Percentiles rank a stretch among this genome's conserved stretches.
phyloP scores from a whole-genome alignment of 1,284 basidiomycete species.

The Cronartium ribicola region DNA sequence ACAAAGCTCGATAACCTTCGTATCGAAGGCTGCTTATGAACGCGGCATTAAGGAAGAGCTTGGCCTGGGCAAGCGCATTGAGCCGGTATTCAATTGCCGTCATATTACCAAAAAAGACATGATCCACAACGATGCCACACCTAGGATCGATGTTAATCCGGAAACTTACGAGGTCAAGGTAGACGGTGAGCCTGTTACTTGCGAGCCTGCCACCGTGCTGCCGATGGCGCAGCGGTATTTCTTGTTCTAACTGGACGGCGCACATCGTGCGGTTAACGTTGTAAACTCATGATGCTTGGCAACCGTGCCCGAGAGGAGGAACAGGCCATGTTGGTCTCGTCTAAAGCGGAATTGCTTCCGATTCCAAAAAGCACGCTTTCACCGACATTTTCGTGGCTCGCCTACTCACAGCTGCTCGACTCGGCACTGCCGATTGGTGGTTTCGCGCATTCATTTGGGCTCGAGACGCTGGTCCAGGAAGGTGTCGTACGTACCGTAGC shows the following conservation, averaged over 20 bases:
- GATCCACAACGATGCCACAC: slow-evolving; percentile 83
- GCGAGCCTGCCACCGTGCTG: slow-evolving; percentile 67
- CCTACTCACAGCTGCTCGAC: too few species aligned
- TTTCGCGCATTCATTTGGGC: too few species aligned
- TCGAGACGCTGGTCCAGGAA: too few species aligned
- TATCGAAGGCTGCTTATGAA: slow-evolving; percentile 66
- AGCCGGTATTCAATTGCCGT: slow-evolving; percentile 74
- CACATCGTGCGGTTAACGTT: too few species aligned
- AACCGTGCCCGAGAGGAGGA: too few species aligned
- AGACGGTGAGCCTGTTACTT: slow-evolving; percentile 70
- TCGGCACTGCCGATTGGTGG: too few species aligned
- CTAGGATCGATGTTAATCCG: slow-evolving; percentile 81
- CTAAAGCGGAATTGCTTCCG: too few species aligned
- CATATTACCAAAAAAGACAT: slow-evolving; percentile 76
- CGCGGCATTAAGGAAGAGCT: slow-evolving; percentile 55
- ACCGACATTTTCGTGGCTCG: too few species aligned
- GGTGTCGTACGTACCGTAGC: too few species aligned
- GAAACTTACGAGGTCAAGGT: slow-evolving; percentile 84
- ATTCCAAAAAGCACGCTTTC: too few species aligned
- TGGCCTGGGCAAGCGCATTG: slow-evolving; percentile 67
- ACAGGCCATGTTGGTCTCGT: too few species aligned
- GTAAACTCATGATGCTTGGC: too few species aligned
- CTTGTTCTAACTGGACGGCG: slow-evolving; percentile 15
- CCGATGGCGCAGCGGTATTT: slow-evolving; percentile 58
- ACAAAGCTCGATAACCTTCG: slow-evolving; percentile 76